Percentiles rank a stretch among this genome's conserved stretches.
These are phyloP conservation scores for Pythium apleroticum DNA, from an alignment of 352 stramenopile species.

Conservation along the genomic window DNA sequence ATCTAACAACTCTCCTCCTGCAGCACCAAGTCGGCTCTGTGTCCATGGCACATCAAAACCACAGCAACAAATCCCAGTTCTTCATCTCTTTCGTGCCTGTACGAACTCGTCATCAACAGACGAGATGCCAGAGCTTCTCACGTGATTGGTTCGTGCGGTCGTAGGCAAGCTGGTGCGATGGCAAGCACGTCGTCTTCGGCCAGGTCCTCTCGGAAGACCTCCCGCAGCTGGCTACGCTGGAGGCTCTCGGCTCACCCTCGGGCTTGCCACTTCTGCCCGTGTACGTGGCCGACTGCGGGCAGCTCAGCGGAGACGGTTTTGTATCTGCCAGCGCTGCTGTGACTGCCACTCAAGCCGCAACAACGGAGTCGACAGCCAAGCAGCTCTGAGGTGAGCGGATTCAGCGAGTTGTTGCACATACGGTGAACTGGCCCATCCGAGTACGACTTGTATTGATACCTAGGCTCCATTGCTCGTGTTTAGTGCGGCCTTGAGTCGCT, in stretches of 20 bases:
- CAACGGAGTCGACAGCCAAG: not conserved
- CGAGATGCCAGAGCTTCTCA: too few relatives aligned
- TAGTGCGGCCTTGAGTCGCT: too few relatives aligned
- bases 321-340: conserved; percentile 11
- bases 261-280: conserved; percentile 50
- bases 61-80: conserved; percentile 98
- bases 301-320: conserved; percentile 50
- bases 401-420: too few relatives aligned
- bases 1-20: conserved; percentile 13
- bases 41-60: conserved; percentile 97
- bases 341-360: not conserved
- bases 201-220: conserved; percentile 89
- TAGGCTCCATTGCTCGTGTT: too few relatives aligned
- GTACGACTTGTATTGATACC: too few relatives aligned
- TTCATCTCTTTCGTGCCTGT: conserved; percentile 95
- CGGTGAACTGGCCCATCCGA: too few relatives aligned
- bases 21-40: conserved; percentile 91
- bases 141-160: not conserved
- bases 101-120: too few relatives aligned
- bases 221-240: conserved; percentile 43
- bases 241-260: conserved; percentile 46
- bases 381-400: too few relatives aligned
- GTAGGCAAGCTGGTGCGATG: conserved; percentile 90
- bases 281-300: conserved; percentile 56
- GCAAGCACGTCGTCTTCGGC: conserved; percentile 99